Conservation (phyloP, 805 yeast species). For the Kregervanrija fluxuum region DNA sequence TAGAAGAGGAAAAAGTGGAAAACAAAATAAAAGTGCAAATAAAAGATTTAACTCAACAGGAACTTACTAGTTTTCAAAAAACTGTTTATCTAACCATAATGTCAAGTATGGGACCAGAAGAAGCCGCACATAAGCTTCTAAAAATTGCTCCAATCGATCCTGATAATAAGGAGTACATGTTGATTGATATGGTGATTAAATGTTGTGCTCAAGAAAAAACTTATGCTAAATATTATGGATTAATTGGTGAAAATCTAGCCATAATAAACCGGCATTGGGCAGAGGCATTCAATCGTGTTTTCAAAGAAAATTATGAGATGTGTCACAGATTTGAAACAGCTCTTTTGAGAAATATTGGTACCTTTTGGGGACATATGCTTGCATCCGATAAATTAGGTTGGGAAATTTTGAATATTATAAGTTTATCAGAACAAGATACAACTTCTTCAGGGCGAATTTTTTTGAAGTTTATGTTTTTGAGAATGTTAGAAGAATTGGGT, state of each 20-base stretch:
- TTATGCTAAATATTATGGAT: conserved; percentile 79
- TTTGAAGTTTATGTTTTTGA: conserved; percentile 73
- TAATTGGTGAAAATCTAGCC: conserved; percentile 61
- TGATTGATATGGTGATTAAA: conserved; percentile 68
- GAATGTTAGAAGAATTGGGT: conserved; percentile 73
- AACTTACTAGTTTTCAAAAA: conserved; percentile 60
- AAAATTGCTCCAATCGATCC: conserved; percentile 37
- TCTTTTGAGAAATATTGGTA: conserved; percentile 71
- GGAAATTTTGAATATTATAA: conserved; percentile 47
- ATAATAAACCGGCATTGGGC: conserved; percentile 50
- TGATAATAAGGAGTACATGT: conserved; percentile 37
- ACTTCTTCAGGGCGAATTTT: conserved; percentile 79
- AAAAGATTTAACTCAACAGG: conserved; percentile 64
- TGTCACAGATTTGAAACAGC: conserved; percentile 67
- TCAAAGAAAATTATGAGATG: conserved; percentile 46
- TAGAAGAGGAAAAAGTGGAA: conserved; percentile 20
- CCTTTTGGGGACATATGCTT: conserved; percentile 78
- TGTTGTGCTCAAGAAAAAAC: conserved; percentile 82
- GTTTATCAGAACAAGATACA: conserved; percentile 63
- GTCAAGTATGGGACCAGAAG: conserved; percentile 88
- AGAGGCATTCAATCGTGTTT: conserved; percentile 41
- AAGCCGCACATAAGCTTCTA: conserved; percentile 81
- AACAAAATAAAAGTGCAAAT: conserved; percentile 28
- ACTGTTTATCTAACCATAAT: conserved; percentile 74
- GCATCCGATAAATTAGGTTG: conserved; percentile 65